A percentile compares a stretch with the other conserved stretches of the same genome.
These are phyloP conservation scores for Penicillium capsulatum DNA, from an alignment of 2,329 filamentous ascomycete species.

Conservation along the genomic window DNA sequence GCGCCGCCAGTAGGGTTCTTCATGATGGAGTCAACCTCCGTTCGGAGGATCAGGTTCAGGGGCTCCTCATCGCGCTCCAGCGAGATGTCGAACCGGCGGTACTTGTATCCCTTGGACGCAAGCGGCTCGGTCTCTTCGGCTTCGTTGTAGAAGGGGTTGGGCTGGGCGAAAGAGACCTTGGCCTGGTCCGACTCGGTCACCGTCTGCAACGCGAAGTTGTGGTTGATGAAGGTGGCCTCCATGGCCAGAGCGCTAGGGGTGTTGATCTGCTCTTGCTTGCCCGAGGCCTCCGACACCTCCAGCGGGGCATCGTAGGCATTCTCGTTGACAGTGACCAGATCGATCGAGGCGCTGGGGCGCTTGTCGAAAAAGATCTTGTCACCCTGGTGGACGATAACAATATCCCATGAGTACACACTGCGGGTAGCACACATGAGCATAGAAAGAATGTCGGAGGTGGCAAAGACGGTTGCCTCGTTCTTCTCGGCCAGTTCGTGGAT, in stretches of 20 bases:
- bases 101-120: conserved; percentile 97
- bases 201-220: conserved; percentile 97
- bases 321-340: conserved; percentile 98
- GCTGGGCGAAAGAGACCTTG: conserved; percentile 79
- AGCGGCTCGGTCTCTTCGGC: conserved; percentile 89
- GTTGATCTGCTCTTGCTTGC: conserved; percentile 89
- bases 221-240: conserved; percentile 99
- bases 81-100: conserved; percentile 92
- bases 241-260: conserved; percentile 87
- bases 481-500: conserved; percentile 96
- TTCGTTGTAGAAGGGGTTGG: conserved; percentile 96
- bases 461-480: conserved; percentile 93
- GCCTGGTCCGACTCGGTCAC: conserved; percentile 73
- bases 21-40: conserved; percentile 90
- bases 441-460: conserved; percentile 92
- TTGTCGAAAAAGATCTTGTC: conserved; percentile 99
- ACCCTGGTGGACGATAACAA: conserved; percentile 86
- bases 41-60: conserved; percentile 86
- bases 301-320: conserved; percentile 94
- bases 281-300: conserved; percentile 67
- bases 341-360: conserved; percentile 87
- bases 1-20: conserved; percentile 92
- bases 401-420: conserved; percentile 97
- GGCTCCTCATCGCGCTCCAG: conserved; percentile 88
- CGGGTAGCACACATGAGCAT: conserved; percentile 99